Conservation (phyloP, 2,329 filamentous ascomycete genomes). For the Fusarium dimerum region DNA sequence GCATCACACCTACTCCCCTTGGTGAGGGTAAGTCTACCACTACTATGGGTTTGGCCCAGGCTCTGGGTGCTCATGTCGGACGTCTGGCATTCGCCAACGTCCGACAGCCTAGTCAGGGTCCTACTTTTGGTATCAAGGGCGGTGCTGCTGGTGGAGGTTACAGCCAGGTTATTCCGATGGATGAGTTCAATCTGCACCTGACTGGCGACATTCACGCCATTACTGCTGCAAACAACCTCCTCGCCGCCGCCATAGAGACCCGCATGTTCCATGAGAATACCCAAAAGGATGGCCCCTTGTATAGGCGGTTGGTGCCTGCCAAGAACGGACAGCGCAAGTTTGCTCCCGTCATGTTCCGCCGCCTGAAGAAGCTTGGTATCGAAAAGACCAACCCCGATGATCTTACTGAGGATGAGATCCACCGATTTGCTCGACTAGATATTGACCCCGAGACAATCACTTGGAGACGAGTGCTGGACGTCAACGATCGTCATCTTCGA, state of each 20-base stretch:
- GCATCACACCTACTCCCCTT: conserved; percentile 94
- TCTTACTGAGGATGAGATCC: conserved; percentile 85
- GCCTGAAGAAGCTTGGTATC: conserved; percentile 93
- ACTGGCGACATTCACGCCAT: conserved; percentile 98
- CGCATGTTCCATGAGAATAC: conserved; percentile 98
- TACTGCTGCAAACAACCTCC: conserved; percentile 92
- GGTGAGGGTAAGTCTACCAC: conserved; percentile 99
- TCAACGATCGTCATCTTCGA: conserved; percentile 93
- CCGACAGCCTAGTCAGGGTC: conserved; percentile 92
- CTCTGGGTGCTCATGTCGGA: conserved; percentile 83
- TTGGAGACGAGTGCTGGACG: conserved; percentile 93
- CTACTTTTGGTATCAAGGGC: conserved; percentile 98
- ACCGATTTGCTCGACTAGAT: conserved; percentile 86
- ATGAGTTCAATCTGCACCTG: conserved; percentile 97
- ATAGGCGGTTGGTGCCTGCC: conserved; percentile 79
- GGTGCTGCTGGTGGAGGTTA: conserved; percentile 96
- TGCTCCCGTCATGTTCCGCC: conserved; percentile 85
- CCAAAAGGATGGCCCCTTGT: conserved; percentile 87
- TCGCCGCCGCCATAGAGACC: conserved; percentile 95
- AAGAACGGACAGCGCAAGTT: conserved; percentile 92
- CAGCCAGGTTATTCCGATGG: conserved; percentile 99
- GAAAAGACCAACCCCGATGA: conserved; percentile 92
- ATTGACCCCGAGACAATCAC: conserved; percentile 98
- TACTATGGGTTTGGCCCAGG: conserved; percentile 92
- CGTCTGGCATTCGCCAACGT: conserved; percentile 95